These are phyloP conservation scores for Mikania micrantha DNA, from an alignment of 129 eudicot genomes.

Conservation along the genomic window DNA sequence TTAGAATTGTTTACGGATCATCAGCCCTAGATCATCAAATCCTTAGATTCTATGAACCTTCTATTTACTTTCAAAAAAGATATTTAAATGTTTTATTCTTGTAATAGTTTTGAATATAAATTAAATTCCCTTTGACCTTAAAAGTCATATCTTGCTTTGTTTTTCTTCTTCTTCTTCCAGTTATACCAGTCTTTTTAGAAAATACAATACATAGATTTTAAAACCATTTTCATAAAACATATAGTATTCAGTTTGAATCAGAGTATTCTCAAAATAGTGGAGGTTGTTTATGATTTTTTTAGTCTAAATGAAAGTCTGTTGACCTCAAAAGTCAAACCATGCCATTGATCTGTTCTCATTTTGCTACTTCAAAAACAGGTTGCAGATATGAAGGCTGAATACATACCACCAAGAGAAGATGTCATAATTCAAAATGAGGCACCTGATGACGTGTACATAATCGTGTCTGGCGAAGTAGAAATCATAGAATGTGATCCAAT, in stretches of 20 bases:
- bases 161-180: neutral
- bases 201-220: no score
- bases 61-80: neutral
- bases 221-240: neutral
- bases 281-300: neutral
- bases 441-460: constrained; percentile 82
- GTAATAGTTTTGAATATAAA: neutral
- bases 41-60: neutral
- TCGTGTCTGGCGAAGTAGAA: constrained; percentile 86
- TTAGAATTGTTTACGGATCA: neutral
- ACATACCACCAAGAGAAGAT: constrained; percentile 88
- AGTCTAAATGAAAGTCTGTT: neutral
- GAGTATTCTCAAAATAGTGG: neutral
- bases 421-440: constrained; percentile 80
- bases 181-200: no score
- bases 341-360: neutral
- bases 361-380: constrained; percentile 31
- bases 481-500: constrained; percentile 43
- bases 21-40: neutral
- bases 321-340: neutral
- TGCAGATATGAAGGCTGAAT: constrained; percentile 82
- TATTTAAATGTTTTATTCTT: neutral
- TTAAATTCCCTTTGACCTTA: neutral
- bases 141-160: neutral
- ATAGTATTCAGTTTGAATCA: neutral